Base-by-base conservation (phyloP, 2,329 filamentous ascomycete species). In the Aureobasidium sp. region DNA sequence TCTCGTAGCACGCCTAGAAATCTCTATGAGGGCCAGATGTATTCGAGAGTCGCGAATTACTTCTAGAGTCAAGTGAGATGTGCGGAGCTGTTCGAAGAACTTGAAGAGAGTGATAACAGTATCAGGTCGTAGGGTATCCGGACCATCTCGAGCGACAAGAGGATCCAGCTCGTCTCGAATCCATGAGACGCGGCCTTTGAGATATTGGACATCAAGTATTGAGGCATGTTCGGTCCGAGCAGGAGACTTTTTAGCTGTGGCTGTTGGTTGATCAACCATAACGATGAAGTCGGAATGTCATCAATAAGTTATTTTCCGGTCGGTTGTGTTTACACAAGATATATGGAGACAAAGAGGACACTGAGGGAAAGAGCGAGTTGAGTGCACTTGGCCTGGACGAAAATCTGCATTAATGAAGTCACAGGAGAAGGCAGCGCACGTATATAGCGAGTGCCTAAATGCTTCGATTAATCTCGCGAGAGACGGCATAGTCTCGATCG, bases 91-190 rank as follows among this genome's bases (percentile, higher is more conserved):
- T 27, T 69, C 62, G 27, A 80, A 73, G 5, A 76, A 68, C 39
- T 78, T 77, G 65, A 79, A 77, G 12, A 81, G 70, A 5, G 65
- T 71, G 20, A 80, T 65, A 6, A 79, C 71, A 47, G 79, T 77
- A 63, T 80, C 76, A 0, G 76, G 71, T 15, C 71, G 69, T 34
- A 81, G 68, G 4, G 69, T 68, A 43, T 79, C 71, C 0, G 76
- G 74, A 1, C 79, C 79, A 43, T 79, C 73, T 20, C 74, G 75
- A 6, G 79, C 77, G 51, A 80, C 72, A 46, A 74, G 67, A 3
- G 75, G 71, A 59, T 81, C 79, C 17, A 81, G 75, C 5, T 75
- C 73, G 66, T 81, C 77, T 39, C 79, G 77, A 56, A 81, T 79
- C 77, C 78, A 79, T 36, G 68, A 69, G 3, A 76, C 69, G 47